Base-by-base conservation (phyloP, 225 moss, liverwort and hornwort genomes). In the Thuidium tamariscinum region DNA sequence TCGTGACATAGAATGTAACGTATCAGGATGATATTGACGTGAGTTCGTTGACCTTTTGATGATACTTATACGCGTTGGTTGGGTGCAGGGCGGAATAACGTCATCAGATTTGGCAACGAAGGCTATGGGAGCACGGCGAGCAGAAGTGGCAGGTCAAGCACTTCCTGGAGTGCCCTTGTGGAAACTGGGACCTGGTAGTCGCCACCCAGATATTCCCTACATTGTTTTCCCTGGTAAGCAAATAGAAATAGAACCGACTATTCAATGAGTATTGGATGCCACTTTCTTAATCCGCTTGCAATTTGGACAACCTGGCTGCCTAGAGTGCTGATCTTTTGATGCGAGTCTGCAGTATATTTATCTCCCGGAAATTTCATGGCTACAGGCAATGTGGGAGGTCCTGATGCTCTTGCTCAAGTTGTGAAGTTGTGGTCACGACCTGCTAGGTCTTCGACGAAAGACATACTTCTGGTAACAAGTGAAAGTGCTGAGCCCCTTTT, bases 161-260 rank as follows among this genome's bases (percentile, higher is more conserved):
- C 88, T 98, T 74, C 95, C 97, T 77, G 97, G 97, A 82, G 97
- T 98, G 57, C 97, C 96, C 71, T 88, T 98, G 22, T 98, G 97
- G 97, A 94, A 93, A 60, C 91, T 98, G 63, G 97, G 95, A 85
- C 93, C 93, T 83, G 94, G 96, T 84, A 98, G 97, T 92, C 95
- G 97, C 44, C 90, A 98, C 88, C 97, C 97, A 56, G 92, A 94
- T 59, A 93, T 98, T 54, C 97, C 97, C 26, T 98, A 95, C 88
- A 96, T 98, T 88, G 96, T 98, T 49, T 98, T 98, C 63, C 97
- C 97, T 88, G 97, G 97, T 98, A 88, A 70, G 56, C 41, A 49
- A 63, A 57, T 36, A 32, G 60, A 55, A 9, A 44, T 39, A 30
- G 55, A 56, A 7, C 9, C 71, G 11, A 54, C 9, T 25, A 13